Percentiles rank a stretch among this genome's conserved stretches.
Conservation (phyloP, 208 protist genomes). For the Leishmania major region DNA sequence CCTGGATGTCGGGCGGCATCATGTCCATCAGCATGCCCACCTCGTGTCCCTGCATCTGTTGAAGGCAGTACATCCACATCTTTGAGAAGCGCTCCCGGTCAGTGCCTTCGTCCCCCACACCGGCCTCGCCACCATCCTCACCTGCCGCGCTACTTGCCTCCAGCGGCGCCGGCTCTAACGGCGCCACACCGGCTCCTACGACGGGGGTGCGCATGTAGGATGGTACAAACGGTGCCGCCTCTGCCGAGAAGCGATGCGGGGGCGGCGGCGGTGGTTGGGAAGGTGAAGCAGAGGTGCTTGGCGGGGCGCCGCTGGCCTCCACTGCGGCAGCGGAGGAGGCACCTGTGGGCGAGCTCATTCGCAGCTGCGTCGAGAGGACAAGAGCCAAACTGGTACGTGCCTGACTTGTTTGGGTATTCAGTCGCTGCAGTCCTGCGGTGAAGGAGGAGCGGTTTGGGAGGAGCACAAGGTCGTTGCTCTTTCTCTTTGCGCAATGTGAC, state of each 20-base stretch:
- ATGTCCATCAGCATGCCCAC: slow-evolving; percentile 54
- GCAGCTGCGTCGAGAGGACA: not conserved
- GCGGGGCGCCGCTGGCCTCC: not conserved
- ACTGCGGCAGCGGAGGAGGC: not conserved
- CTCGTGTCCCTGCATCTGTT: slow-evolving; percentile 40
- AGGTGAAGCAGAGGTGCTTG: not conserved
- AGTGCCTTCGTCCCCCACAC: not conserved
- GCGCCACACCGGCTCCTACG: not conserved
- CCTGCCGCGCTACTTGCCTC: not conserved
- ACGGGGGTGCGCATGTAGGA: slow-evolving; percentile 41
- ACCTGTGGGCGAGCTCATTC: not conserved
- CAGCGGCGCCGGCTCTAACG: slow-evolving; percentile 1
- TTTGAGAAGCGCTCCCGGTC: slow-evolving; percentile 30
- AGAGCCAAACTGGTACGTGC: not conserved
- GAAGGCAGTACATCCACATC: slow-evolving; percentile 31
- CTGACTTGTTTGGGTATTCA: not conserved
- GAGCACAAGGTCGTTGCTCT: not conserved
- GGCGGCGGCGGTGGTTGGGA: not conserved
- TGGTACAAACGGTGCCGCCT: slow-evolving; percentile 63
- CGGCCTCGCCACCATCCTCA: not conserved
- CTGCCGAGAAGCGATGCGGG: slow-evolving; percentile 46
- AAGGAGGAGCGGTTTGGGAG: not conserved
- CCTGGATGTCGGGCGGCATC: slow-evolving; percentile 47
- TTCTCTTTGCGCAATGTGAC: not conserved
- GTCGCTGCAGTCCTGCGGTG: not conserved